Base-by-base conservation (phyloP, 371 early-diverging fungal genomes). In the Rozella allomycis region DNA sequence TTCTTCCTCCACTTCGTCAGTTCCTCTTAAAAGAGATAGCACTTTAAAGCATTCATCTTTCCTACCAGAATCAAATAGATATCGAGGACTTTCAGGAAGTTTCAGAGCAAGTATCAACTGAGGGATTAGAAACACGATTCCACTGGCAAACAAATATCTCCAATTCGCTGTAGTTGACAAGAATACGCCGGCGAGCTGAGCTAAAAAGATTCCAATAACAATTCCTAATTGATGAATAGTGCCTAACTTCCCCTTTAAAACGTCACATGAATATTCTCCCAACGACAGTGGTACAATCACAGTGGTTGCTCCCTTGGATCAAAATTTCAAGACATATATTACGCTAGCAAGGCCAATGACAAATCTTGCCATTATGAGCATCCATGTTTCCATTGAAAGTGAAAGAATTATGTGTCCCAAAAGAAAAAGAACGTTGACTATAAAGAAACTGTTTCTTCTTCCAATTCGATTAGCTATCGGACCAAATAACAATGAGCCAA, bases 191-290 rank as follows among this genome's bases (percentile, higher is more conserved):
- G 45, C 18, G 6, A 25, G 11, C 8, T 47, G 34, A 16, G 26
- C 23, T 10, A 31, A 4, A 11, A 41, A 27, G 19, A 23, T 23
- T 14, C 48, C 50, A 11, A 38, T 4, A 9, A 42, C 27, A 20
- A 54, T 20, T 16, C 44, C 46, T 3, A 47, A 27, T 20, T 44
- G 40, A 33, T 48, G 37, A 10, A 37, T 33, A 9, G 49, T 28
- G 2, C 26, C 27, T n/a, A 47, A 25, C 9, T 25, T 30, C 6
- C 51, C 51, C 28, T 27, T 27, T 16, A n/a, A 13, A 13, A 26
- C 4, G 4, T 13, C 3, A 13, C 4, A 26, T 26, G n/a, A 26
- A 13, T 26, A 26, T 26, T 26, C 12, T 6, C 9, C 12, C 6
- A 3, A 3, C 25, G 14, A 26, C 9, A 26, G 12, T 26, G 14